Conservation (phyloP, 2,329 filamentous ascomycete genomes). For the Trematosphaeria pertusa region DNA sequence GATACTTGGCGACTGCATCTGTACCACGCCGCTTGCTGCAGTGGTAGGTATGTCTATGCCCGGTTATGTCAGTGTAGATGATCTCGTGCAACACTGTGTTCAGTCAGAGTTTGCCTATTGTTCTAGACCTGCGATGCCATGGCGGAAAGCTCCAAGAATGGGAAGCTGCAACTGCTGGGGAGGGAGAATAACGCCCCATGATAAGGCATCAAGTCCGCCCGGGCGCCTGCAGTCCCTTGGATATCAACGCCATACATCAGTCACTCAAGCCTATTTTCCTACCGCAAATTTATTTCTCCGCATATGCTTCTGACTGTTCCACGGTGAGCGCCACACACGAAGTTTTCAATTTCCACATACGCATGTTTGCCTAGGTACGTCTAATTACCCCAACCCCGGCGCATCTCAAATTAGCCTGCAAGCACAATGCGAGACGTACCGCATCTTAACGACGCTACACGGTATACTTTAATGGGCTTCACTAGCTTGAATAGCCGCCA, state of each 20-base stretch:
- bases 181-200: no score
- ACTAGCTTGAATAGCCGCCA: not conserved
- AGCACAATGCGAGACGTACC: conserved; percentile 2
- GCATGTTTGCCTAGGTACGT: not conserved
- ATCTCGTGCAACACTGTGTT: no score
- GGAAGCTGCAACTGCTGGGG: not conserved
- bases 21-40: conserved; percentile 4
- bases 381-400: conserved; percentile 1
- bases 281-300: conserved; percentile 11
- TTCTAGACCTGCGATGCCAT: not conserved
- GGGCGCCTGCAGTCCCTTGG: no score
- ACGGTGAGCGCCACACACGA: not conserved
- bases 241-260: not conserved
- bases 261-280: not conserved
- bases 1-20: conserved; percentile 3
- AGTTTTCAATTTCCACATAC: conserved; percentile 9
- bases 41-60: conserved; percentile 1
- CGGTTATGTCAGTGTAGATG: no score
- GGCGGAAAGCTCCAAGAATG: not conserved
- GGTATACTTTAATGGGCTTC: conserved; percentile 5
- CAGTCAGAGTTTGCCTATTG: no score
- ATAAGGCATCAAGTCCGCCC: no score
- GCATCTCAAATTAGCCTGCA: conserved; percentile 10
- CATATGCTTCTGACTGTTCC: conserved; percentile 11
- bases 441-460: conserved; percentile 7